These are phyloP conservation scores for Aspergillus vadensis DNA, from an alignment of 2,329 filamentous ascomycete species.

Conservation along the genomic window DNA sequence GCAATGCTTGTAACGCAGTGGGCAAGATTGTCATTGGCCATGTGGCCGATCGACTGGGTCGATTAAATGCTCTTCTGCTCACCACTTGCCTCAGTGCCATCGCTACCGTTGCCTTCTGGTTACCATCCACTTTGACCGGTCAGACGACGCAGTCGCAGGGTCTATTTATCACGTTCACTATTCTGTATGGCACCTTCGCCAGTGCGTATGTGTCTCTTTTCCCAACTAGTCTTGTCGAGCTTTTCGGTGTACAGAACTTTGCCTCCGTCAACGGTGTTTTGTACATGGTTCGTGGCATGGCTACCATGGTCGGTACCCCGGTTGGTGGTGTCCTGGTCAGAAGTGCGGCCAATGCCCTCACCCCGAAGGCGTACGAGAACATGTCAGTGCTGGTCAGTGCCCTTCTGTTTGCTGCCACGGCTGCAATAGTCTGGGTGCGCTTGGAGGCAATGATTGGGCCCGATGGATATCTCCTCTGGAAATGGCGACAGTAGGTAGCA, in stretches of 20 bases:
- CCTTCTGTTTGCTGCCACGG: neutral
- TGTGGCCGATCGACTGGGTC: conserved; percentile 25
- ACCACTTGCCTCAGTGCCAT: conserved; percentile 32
- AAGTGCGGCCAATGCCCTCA: conserved; percentile 1
- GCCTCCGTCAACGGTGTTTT: conserved; percentile 43
- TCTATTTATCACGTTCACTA: conserved; percentile 35
- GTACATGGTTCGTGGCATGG: conserved; percentile 44
- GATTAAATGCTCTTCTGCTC: conserved; percentile 41
- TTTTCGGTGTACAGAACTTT: conserved; percentile 44
- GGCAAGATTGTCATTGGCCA: conserved; percentile 44
- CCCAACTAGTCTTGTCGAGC: conserved; percentile 42
- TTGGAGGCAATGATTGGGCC: neutral
- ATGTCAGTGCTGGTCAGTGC: conserved; percentile 1
- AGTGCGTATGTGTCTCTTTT: conserved; percentile 44
- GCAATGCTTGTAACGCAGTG: conserved; percentile 43
- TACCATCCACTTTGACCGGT: conserved; percentile 18
- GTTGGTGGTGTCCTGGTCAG: conserved; percentile 34
- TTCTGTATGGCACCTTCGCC: conserved; percentile 42
- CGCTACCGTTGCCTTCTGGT: conserved; percentile 30
- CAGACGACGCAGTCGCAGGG: neutral
- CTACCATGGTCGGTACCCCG: conserved; percentile 42
- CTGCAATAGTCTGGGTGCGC: neutral
- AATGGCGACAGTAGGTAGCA: conserved; percentile 1
- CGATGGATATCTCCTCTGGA: neutral
- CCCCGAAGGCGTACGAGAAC: neutral